Evolutionary conservation across 2,329 filamentous ascomycete genomes (phyloP).

Genomic region (Xylaria sp.): DNA sequence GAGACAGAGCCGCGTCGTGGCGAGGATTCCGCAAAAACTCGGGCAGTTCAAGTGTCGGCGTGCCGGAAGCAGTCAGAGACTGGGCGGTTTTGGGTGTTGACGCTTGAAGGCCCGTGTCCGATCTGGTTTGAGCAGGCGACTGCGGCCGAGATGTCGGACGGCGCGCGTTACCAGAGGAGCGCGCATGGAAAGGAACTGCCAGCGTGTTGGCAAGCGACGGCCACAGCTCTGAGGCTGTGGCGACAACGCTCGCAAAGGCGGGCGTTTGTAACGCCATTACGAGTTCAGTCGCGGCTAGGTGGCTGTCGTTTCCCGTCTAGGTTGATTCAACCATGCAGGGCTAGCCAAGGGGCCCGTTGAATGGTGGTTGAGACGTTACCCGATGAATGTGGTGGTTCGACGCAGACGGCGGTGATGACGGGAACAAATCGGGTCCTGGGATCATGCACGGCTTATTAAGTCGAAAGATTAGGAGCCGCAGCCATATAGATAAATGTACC

Average conservation of each 20-base stretch:
- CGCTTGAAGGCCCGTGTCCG: slow-evolving; percentile 13
- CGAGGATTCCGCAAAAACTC: slow-evolving; percentile 51
- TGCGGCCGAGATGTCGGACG: slow-evolving; percentile 7
- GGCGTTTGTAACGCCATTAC: slow-evolving; percentile 49
- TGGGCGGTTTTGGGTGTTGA: slow-evolving; percentile 28
- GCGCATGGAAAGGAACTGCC: slow-evolving; percentile 51
- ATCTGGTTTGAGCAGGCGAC: neutral
- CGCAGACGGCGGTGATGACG: neutral
- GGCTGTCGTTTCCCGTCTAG: neutral
- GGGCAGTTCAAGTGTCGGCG: slow-evolving; percentile 47
- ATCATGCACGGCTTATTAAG: neutral
- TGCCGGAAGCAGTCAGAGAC: slow-evolving; percentile 28
- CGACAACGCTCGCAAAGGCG: slow-evolving; percentile 54
- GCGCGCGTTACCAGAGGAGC: slow-evolving; percentile 34
- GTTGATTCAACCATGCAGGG: slow-evolving; percentile 24
- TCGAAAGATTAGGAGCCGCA: slow-evolving; percentile 1
- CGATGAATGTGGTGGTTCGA: slow-evolving; percentile 23
- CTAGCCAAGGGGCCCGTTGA: slow-evolving; percentile 31
- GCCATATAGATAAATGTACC: neutral
- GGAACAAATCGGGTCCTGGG: neutral
- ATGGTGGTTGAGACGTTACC: slow-evolving; percentile 13
- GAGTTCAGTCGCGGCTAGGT: slow-evolving; percentile 21
- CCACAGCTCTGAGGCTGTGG: slow-evolving; percentile 58
- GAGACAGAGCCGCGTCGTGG: slow-evolving; percentile 39
- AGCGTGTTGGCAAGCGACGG: slow-evolving; percentile 58